phyloP scores from a whole-genome alignment of 148 eudicot genomes.

The Limonium bicolor region DNA sequence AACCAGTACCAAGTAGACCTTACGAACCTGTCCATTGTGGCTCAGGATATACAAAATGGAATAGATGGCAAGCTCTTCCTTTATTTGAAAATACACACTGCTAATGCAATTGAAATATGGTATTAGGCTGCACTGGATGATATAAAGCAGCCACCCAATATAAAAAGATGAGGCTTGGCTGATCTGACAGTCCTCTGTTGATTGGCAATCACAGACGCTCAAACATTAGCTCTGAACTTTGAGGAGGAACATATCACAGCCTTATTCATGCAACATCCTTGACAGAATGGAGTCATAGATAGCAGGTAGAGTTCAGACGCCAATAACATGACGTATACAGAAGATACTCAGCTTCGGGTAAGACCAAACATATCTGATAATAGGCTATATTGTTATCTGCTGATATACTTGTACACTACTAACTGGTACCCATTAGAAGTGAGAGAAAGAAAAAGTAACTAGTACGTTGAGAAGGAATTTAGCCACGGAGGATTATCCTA shows the following conservation, averaged over 20 bases:
- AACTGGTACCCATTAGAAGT: slow-evolving; percentile 28
- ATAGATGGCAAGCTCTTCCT: slow-evolving; percentile 18
- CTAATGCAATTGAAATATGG: slow-evolving; percentile 8
- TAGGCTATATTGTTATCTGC: slow-evolving; percentile 18
- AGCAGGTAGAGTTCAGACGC: slow-evolving; percentile 12
- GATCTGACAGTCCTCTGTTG: slow-evolving; percentile 28
- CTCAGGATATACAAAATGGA: slow-evolving; percentile 9
- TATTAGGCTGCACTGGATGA: slow-evolving; percentile 13
- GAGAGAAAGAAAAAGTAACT: slow-evolving; percentile 17
- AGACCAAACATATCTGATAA: slow-evolving; percentile 12
- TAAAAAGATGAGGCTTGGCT: slow-evolving; percentile 16
- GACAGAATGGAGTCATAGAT: slow-evolving; percentile 14
- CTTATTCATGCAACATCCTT: slow-evolving; percentile 22
- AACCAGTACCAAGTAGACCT: not conserved
- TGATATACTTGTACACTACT: slow-evolving; percentile 16
- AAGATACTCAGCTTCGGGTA: slow-evolving; percentile 6
- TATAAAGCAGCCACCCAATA: slow-evolving; percentile 17
- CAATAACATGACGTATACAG: slow-evolving; percentile 33
- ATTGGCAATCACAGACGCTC: slow-evolving; percentile 12
- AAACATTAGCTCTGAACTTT: slow-evolving; percentile 6
- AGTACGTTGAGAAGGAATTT: slow-evolving; percentile 14
- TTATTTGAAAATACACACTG: slow-evolving; percentile 19
- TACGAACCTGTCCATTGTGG: slow-evolving; percentile 63
- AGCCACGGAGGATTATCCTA: slow-evolving; percentile 23
- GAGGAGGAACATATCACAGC: slow-evolving; percentile 20